Conservation (phyloP, 441 rosid species). For the Jatropha podagrica region DNA sequence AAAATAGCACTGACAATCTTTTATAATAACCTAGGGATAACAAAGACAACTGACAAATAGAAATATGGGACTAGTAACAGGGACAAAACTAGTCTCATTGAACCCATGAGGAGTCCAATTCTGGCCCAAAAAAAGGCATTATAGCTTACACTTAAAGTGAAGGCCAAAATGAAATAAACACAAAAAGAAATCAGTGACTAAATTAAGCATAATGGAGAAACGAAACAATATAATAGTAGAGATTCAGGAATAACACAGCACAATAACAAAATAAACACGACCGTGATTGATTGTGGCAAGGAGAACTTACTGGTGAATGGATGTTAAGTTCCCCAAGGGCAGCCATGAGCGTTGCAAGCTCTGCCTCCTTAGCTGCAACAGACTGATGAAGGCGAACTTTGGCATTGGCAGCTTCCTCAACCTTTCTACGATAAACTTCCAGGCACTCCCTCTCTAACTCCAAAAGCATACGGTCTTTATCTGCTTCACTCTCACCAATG, state of each 20-base stretch:
- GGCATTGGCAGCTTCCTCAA: slow-evolving; percentile 90
- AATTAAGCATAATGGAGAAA: neutral
- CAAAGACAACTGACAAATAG: neutral
- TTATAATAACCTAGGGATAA: neutral
- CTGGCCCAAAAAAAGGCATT: neutral
- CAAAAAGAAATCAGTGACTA: neutral
- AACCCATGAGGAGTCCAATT: neutral
- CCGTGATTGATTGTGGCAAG: neutral
- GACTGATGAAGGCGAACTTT: slow-evolving; percentile 93
- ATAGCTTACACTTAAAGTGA: neutral
- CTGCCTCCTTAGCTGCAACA: slow-evolving; percentile 95
- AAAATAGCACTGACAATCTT: too few relatives aligned
- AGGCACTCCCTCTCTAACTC: slow-evolving; percentile 93
- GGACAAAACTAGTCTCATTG: neutral
- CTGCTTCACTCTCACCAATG: slow-evolving; percentile 87
- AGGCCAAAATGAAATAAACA: neutral
- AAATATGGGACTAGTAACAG: neutral
- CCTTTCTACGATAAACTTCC: slow-evolving; percentile 86
- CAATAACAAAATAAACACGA: slow-evolving; percentile 11
- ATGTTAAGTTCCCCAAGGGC: slow-evolving; percentile 79
- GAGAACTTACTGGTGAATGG: slow-evolving; percentile 53
- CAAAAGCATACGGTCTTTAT: slow-evolving; percentile 75
- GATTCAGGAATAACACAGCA: neutral
- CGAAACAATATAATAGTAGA: neutral
- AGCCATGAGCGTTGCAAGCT: slow-evolving; percentile 94